Base-by-base conservation (phyloP, 1,284 basidiomycete genomes). In the Tylopilus sp. region DNA sequence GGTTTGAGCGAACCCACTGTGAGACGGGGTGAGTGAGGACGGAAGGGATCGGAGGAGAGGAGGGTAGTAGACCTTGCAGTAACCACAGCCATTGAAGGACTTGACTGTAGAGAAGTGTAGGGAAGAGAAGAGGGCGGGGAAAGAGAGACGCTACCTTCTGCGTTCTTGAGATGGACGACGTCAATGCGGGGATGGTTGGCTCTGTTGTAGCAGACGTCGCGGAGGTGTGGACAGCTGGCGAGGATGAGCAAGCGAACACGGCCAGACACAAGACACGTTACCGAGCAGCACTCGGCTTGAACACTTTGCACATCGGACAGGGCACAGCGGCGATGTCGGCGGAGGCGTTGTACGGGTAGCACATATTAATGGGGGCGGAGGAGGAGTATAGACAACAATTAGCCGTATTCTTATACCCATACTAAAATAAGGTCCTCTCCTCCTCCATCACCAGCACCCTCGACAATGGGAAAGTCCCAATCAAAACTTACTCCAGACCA, bases 401-500 rank as follows among this genome's bases (percentile, higher is more conserved):
- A 69, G 71, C 71, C 70, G 74, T 72, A 70, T 72, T 78, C 73
- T 79, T 77, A 77, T 78, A 79, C 59, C 36, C 51, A 70, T 71
- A 69, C 74, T 72, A 77, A 77, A 82, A 47, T 79, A 79, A 79
- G 80, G 81, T 6, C 55, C 38, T 53, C 47, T 61, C 61, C 71
- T 58, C 58, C 56, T 54, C 63, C 36, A 32, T 57, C 63, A 53
- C 70, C 67, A 29, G 29, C 29, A 72, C 18, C 72, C 65, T 56
- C 72, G 68, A 80, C 79, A 80, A 94, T 94, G 98, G 98, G 98
- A 81, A 99, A 99, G 86, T 94, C 95, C 53, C 96, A 99, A 81
- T 95, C 93, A 75, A 99, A 99, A 83, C 89, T 99, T 58, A 94
- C 95, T 22, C 91, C 94, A 51, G 97, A 99, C 72, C 96, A 99